Evolutionary conservation across 805 yeast species (phyloP), one percentile per base, ranked within the genome.

Genomic region (Peterozyma xylosa): DNA sequence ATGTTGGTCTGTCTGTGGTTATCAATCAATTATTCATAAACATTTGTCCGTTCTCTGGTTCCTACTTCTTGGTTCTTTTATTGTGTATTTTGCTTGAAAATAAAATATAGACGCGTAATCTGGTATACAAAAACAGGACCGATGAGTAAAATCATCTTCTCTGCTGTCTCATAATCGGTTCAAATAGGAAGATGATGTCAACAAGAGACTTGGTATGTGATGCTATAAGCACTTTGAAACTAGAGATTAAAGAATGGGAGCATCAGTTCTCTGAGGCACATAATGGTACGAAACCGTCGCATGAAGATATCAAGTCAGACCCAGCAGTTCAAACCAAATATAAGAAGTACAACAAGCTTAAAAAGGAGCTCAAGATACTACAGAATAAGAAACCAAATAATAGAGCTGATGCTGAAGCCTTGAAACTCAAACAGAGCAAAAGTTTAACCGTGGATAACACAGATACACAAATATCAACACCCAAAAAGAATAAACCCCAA

Each of bases 241-340:
- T 59, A 7, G 71, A 69, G 45, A 63, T 79, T 43, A 80, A 80
- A 50, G 55, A 56, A 9, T 80, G 85, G 84, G 85, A 80, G 48
- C 67, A 71, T 37, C 50, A 52, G 2, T 80, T 76, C 50, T 52
- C 57, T 14, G 50, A 53, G 13, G 48, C 55, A 16, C 49, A 66
- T 36, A 45, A 48, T 35, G 70, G 73, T 2, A 57, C 75, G n/a
- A 58, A 59, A 14, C 84, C 86, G 0, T 53, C 63, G 0, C 67
- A 64, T 29, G 63, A 63, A 11, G 84, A 78, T 51, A 69, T 79
- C 41, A 71, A 67, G 50, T 52, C 56, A 7, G 56, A 67, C 38
- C 57, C 62, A 1, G 62, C 55, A 2, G 62, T 76, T 1, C 50
- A 59, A 32, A 32, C 48, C 1, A 60, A 55, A 47, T 67, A 66